A percentile compares a stretch with the other conserved stretches of the same genome.
Conservation (phyloP, 2,329 filamentous ascomycete genomes). For the Penicillium sp. region DNA sequence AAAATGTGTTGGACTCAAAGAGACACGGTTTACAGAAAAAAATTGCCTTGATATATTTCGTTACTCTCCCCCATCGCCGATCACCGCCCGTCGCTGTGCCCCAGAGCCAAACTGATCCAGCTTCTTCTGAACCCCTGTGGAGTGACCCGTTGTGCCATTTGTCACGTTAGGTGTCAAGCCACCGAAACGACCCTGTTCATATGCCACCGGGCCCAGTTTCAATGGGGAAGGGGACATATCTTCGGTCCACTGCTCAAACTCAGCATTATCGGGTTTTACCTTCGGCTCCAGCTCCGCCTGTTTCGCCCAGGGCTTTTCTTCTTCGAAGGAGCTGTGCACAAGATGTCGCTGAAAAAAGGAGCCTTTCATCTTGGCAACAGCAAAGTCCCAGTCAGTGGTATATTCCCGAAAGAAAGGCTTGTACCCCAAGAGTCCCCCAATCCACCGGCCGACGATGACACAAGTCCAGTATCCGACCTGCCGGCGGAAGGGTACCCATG, state of each 20-base stretch:
- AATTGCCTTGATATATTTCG: no score
- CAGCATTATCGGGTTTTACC: not conserved
- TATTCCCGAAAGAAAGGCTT: conserved; percentile 19
- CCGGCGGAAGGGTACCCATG: conserved; percentile 8
- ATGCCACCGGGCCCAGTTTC: not conserved
- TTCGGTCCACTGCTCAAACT: not conserved
- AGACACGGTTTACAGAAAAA: no score
- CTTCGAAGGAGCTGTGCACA: not conserved
- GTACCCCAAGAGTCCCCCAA: conserved; percentile 12
- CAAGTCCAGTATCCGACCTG: conserved; percentile 1
- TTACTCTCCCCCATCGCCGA: no score
- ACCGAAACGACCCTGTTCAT: no score
- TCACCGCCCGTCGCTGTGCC: no score
- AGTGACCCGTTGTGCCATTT: no score
- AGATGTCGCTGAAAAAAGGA: conserved; percentile 9
- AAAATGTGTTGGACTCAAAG: no score
- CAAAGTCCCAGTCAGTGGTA: conserved; percentile 19
- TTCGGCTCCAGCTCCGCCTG: not conserved
- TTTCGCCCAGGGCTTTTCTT: not conserved
- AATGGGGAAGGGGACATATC: not conserved
- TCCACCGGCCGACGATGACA: conserved; percentile 10
- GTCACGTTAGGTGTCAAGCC: no score
- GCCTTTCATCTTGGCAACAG: conserved; percentile 15
- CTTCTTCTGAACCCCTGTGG: no score
- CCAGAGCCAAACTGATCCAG: no score